Evolutionary conservation across 306 rosid genomes (phyloP), one percentile per base, ranked within the genome.

Genomic region (Potentilla sterilis): DNA sequence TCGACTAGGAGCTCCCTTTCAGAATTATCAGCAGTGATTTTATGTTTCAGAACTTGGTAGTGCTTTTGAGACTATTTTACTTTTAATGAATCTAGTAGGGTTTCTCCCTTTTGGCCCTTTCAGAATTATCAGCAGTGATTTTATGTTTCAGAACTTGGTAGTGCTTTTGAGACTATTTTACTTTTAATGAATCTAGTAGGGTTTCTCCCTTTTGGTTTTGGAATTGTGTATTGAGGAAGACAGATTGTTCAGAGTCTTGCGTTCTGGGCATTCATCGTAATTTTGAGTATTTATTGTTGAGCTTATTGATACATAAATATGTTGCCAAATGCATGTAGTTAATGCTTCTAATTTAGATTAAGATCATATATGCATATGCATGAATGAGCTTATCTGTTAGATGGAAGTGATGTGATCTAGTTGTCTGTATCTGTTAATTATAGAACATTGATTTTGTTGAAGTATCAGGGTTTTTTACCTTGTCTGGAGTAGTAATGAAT

Each of bases 1-100:
- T 91, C 2, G 96, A 91, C 63, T 91, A 88, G 88, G 82, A 40
- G 41, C 41, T 65, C 35, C 21, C 51, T 76, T 47, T 32, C 44
- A 28, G 18, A 63, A 63, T 65, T 65, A 38, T 55, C 38, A 18
- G 47, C 69, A 38, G 8, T 18, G 47, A 10, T 38, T 8, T 65
- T 65, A 2, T 37, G 47, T 65, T 65, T 65, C 28, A 18, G 69
- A 38, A 38, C 1, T 8, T 65, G 69, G 69, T 43, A 74, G 70
- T 32, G 7, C 35, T 61, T 19, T 44, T 18, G 35, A 61, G 70
- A 44, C 44, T 6, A 32, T 59, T 51, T 44, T 61, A 18, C 69
- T 9, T 5, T 7, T 74, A 12, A 61, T 62, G 40, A 61, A 32
- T 59, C 57, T 32, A 12, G 9, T 19, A 43, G 37, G 58, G 59